Evolutionary conservation across 129 eudicot species (phyloP), one percentile per base, ranked within the genome.

Genomic region (Mikania micrantha): DNA sequence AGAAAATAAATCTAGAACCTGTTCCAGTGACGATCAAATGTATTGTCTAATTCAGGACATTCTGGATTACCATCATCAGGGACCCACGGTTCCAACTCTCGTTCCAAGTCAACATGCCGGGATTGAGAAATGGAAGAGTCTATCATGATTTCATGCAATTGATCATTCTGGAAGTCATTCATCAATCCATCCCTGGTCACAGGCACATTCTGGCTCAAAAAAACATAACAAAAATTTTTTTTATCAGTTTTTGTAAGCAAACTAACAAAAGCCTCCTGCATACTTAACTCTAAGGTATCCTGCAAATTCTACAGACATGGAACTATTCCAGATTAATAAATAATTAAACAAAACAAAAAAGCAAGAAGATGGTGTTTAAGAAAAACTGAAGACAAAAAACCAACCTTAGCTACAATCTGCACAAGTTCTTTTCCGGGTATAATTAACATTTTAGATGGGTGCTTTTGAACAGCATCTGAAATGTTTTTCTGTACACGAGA

Each of bases 351-450:
- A 31, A 17, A 41, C 54, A 22, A 56, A 10, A 29, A 41, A 31
- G 36, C 39, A 42, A 32, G 29, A 61, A 29, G 49, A 42, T 6
- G 16, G 16, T 40, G 12, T 36, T 12, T 10, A 28, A 21, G 4
- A 38, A 27, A 64, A 9, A 77, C 27, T 15, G 41, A 27, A 44
- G 28, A 7, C 27, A 66, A 34, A 29, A 52, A 73, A 22, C 73
- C 39, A 54, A 93, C 99, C 99, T 94, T 94, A 12, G 99, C 99
- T 13, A 81, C 77, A 67, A 93, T 81, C 82, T 93, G 99, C 64
- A 93, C 95, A 56, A 93, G 77, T 63, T 93, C 99, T 70, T 74
- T 78, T 39, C 82, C 85, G 15, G 99, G 95, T 73, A 93, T 79
- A 57, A 89, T 89, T 41, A 88, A 69, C 28, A 84, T 93, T 80